Evolutionary conservation across 345 rosid genomes (phyloP), one percentile per base, ranked within the genome.

Genomic region (Draba incana): DNA sequence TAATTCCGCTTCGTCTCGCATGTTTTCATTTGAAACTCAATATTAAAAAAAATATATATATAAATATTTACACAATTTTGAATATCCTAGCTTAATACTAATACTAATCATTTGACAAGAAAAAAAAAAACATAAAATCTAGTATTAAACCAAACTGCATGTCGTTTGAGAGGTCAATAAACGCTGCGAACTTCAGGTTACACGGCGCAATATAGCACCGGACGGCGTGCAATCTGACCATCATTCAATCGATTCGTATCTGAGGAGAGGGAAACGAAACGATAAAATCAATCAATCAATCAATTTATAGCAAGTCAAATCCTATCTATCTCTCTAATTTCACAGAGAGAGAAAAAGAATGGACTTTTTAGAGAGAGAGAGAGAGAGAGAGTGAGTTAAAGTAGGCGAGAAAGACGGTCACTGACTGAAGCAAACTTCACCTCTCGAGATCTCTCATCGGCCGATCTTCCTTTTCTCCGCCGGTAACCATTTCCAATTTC

Each of bases 181-280:
- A 73, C 77, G 77, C 48, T 50, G 49, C 1, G 1, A 49, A 65
- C 0, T 49, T 9, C 23, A 41, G 35, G 9, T 3, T 7, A 51
- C 28, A 1, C 25, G 53, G 20, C 35, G 59, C n/a, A 64, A 15
- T 8, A 4, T 47, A 72, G 65, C 52, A 64, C 3, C 10, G 2
- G 31, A 58, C 77, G 67, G 62, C 72, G 66, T 65, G 66, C 48
- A 57, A 73, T 73, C 66, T 58, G 58, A 43, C 62, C 2, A 58
- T 58, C 56, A 58, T 64, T 66, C 14, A 57, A 8, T 35, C 2
- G 39, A 35, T 51, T 74, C 72, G 77, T 66, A 59, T 73, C 56
- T 44, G 12, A 51, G 16, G 23, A 74, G 77, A 65, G 72, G 72
- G 72, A 72, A 66, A 65, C 66, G 61, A 73, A 73, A 51, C 68